Base-by-base conservation (phyloP, 1,284 basidiomycete genomes). In the Pseudozyma hubeiensis region DNA sequence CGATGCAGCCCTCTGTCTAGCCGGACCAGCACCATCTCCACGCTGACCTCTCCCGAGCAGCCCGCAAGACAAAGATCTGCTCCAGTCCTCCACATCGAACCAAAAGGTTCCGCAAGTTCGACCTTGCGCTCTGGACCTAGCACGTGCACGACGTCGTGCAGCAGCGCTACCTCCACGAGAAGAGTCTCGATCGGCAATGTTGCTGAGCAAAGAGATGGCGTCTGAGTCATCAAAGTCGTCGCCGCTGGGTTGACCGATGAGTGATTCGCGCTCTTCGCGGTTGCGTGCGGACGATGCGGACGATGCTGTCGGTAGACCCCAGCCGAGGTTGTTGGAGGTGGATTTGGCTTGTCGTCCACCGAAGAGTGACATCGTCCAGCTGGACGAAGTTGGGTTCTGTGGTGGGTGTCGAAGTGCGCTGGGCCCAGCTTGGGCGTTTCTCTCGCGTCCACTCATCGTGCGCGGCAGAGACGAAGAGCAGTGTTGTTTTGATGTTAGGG, bases 221-320 rank as follows among this genome's bases (percentile, higher is more conserved):
- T 80, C 78, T 29, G 69, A 66, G 43, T 80, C 78, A 56, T 80
- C 78, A 56, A 70, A 80, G 31, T 61, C 74, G 47, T 77, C 74
- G 2, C 59, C 61, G 3, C 57, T 52, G 17, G 10, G 49, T 24
- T 1, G 54, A 41, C 13, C 13, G 34, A 69, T 59, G 29, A 70
- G 58, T 3, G 62, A 39, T 51, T 64, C 57, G 5, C 67, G 62
- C 35, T 70, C 67, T 11, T 64, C 57, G 9, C 37, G 46, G 7
- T 53, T 16, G 13, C 56, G 44, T 13, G 52, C 47, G 1, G 65
- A 51, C 0, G 65, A 43, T 13, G 52, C 47, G 1, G 65, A 51
- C 0, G 65, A 43, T 3, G 55, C 39, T 24, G 47, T 49, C 1
- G 45, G 60, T 44, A 49, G 52, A 31, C 66, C 61, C 66, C 61